Evolutionary conservation across 2,329 filamentous ascomycete species (phyloP).

Genomic region (Pseudopyricularia cyperi): DNA sequence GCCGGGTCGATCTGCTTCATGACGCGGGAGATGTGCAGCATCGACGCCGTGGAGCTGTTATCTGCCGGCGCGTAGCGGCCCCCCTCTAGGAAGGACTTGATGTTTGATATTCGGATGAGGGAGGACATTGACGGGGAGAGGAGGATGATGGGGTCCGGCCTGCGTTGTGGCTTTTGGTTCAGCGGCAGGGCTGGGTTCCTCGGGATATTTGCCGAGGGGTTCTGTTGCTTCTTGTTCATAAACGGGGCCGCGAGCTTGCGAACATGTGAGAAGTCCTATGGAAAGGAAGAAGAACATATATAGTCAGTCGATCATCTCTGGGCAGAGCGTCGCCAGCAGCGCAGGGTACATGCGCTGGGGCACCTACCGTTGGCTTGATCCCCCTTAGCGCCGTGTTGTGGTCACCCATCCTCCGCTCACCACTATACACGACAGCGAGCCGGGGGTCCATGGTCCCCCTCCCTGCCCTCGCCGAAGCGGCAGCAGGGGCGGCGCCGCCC

Average conservation of each 20-base stretch:
- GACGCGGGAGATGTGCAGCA: constrained; percentile 72
- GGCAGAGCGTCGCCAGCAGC: background rate
- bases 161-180: constrained; percentile 34
- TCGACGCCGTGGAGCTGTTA: constrained; percentile 56
- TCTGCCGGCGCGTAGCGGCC: constrained; percentile 72
- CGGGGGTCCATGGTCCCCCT: constrained; percentile 66
- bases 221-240: constrained; percentile 45
- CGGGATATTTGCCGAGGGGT: constrained; percentile 13
- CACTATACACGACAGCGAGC: constrained; percentile 77
- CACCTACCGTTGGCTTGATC: constrained; percentile 70
- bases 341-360: background rate
- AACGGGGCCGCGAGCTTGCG: constrained; percentile 74
- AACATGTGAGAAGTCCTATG: constrained; percentile 83
- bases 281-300: too few relatives aligned
- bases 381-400: constrained; percentile 79
- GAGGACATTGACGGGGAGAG: constrained; percentile 93
- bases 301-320: background rate
- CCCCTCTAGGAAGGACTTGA: constrained; percentile 82
- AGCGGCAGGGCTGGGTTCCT: constrained; percentile 33
- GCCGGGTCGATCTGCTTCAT: constrained; percentile 58
- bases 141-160: constrained; percentile 81
- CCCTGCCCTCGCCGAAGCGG: constrained; percentile 36
- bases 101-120: constrained; percentile 87
- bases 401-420: constrained; percentile 84
- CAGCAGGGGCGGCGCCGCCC: constrained; percentile 26